Base-by-base conservation (phyloP, 306 rosid genomes). In the Carpinus fangiana region DNA sequence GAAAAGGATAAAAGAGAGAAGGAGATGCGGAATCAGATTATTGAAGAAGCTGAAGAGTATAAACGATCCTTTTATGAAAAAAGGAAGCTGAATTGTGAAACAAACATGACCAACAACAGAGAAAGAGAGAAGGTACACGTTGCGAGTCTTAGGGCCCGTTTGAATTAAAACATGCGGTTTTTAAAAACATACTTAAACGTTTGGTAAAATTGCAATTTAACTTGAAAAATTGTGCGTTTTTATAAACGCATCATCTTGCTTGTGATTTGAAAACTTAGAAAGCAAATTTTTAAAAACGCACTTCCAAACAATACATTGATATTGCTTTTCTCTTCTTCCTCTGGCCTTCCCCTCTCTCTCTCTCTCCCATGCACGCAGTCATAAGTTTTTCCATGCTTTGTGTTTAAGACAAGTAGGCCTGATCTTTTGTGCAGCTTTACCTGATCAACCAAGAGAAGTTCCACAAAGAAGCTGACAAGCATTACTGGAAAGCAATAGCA, bases 401-500 rank as follows among this genome's bases (percentile, higher is more conserved):
- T 23, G 26, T 23, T 56, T 43, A 86, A 74, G 41, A 18, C 54
- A 67, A 79, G 66, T 66, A 47, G 53, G 82, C 68, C 20, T 72
- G 66, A 78, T 41, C 70, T 46, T 59, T 9, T 75, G 43, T 78
- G 83, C 86, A 92, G 98, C 67, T 90, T 71, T 78, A 85, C 87
- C 80, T 87, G 81, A 86, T 79, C 17, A 91, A 86, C 82, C 98
- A 95, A 90, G 98, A 95, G 79, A 92, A 85, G 72, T 95, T 95
- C 84, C 98, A 95, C 93, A 92, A 91, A 86, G 98, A 95, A 91
- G 97, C 96, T 76, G 86, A 91, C 90, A 78, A 88, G 68, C 93
- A 95, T 86, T 92, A 82, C 84, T 92, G 98, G 98, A 95, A 92
- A 86, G 93, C 98, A 73, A 95, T 92, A 82, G 90, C 97, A 4